Evolutionary conservation across 2,329 filamentous ascomycete species (phyloP), one percentile per base, ranked within the genome.

Genomic region (Curvularia sp.): DNA sequence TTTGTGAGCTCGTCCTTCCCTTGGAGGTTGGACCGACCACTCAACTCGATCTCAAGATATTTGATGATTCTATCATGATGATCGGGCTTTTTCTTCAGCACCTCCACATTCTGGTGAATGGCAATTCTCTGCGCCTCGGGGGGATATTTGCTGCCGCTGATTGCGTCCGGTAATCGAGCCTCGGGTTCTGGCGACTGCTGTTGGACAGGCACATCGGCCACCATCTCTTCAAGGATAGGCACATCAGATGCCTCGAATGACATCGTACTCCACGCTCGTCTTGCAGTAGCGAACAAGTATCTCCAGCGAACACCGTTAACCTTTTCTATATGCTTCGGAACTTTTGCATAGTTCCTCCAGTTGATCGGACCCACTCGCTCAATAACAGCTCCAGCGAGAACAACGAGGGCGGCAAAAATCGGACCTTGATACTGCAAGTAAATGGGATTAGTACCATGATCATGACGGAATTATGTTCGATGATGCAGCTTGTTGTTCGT

Each of bases 221-320:
- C 15, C 18, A 26, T 31, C 12, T 41, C 33, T n/a, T 49, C 38
- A 28, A 68, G 58, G 1, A 4, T 5, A 15, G 44, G 7, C 13
- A 61, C 13, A 38, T 51, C 55, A 4, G 46, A 24, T 12, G 38
- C 5, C 18, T 63, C 59, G 24, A 65, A 65, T 12, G 35, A 31
- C 28, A 69, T 55, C 22, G 55, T 62, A 22, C 58, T 53, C 67
- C 67, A 72, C 10, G 61, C 63, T 9, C 61, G 24, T 24, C 56
- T 49, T 1, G 53, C 65, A 2, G 68, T 64, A 41, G 66, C 63
- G 42, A 62, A 70, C 12, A 70, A 50, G 31, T 66, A 73, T 46
- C 49, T 61, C 68, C 69, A 43, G 31, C 60, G 50, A 31, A 31
- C 12, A n/a, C 35, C 28, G n/a, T 28, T 20, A 15, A 24, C 12